Base-by-base conservation (phyloP, 805 yeast genomes). In the Pachysolen tannophilus region DNA sequence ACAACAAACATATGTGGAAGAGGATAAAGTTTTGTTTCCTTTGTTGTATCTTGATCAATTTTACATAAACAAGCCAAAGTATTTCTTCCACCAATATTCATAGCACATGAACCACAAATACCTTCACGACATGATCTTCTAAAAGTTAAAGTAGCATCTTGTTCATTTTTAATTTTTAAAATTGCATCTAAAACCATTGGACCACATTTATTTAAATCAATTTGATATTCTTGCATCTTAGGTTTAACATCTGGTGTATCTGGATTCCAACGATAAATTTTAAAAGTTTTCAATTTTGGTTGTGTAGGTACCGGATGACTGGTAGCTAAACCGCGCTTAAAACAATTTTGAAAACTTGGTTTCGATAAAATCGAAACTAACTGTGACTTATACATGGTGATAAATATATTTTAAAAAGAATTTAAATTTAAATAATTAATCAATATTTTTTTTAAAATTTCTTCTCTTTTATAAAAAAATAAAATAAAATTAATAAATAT, bases 61-160 rank as follows among this genome's bases (percentile, higher is more conserved):
- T 85, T 81, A 70, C 97, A 87, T 48, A 92, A 67, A 67, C 98
- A 92, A 25, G 98, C 98, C 49, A 92, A 73, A 21, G 98, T 92
- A 74, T 92, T 92, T 60, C 82, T 74, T 49, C 98, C 98, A 46
- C 94, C 95, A 61, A 92, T 92, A 72, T 92, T 92, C 98, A 92
- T 92, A 48, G 98, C 98, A 70, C 98, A 92, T 6, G 97, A 90
- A 38, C 98, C 98, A 70, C 98, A 92, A 48, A 92, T 92, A 53
- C 98, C 98, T 68, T 92, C 98, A 69, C 98, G 86, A 69, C 98
- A 92, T 29, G 97, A 87, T 65, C 98, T 81, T 69, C 98, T 81
- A 65, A 92, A 84, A 5, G 98, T 92, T 57, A 92, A 75, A 21
- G 97, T 84, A 31, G 97, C 63, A 60, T 92, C 98, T 63, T 86